Conservation (phyloP, 2,329 filamentous ascomycete species). For the Rhynchosporium secalis region DNA sequence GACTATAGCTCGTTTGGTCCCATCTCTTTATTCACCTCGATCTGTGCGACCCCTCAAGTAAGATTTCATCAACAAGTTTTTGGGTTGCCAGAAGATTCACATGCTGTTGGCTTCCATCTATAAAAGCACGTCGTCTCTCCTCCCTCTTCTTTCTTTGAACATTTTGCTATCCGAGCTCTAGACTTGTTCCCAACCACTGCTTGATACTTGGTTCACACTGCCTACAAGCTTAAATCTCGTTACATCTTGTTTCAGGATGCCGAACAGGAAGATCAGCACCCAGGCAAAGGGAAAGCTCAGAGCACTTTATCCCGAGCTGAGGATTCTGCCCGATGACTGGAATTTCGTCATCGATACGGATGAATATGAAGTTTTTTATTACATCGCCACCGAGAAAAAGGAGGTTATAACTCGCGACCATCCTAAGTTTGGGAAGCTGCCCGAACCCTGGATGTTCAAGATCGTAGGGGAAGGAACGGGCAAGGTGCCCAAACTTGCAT, state of each 20-base stretch:
- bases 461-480: background rate
- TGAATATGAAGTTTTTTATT: constrained; percentile 8
- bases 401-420: constrained; percentile 6
- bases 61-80: background rate
- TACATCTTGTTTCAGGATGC: background rate
- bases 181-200: background rate
- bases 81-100: background rate
- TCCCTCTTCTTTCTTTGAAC: background rate
- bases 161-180: background rate
- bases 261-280: background rate
- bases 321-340: constrained; percentile 21
- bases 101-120: background rate
- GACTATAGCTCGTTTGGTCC: background rate
- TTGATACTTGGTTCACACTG: too few relatives aligned
- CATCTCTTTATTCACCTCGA: background rate
- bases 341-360: constrained; percentile 3
- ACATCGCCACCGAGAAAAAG: constrained; percentile 9
- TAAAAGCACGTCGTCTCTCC: background rate
- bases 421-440: constrained; percentile 6
- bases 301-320: constrained; percentile 19
- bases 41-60: background rate
- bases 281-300: constrained; percentile 2
- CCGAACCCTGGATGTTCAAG: constrained; percentile 9
- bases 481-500: constrained; percentile 9
- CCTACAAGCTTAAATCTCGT: too few relatives aligned